phyloP scores from a whole-genome alignment of 768 basidiomycete species.

The Termitomyces sp. region DNA sequence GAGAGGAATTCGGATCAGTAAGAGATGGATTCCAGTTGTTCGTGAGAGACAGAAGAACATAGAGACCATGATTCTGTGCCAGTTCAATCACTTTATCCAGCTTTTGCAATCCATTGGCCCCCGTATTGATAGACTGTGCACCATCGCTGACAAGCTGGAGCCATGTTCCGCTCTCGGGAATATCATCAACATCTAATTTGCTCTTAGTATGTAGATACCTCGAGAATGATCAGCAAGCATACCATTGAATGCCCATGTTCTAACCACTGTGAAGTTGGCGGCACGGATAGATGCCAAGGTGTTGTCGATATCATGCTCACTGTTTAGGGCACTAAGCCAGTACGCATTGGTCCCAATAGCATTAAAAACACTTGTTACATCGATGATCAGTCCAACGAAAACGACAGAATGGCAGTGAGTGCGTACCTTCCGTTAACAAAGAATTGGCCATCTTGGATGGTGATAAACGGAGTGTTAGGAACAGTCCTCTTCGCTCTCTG shows the following conservation, averaged over 20 bases:
- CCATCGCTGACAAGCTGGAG: slow-evolving; percentile 57
- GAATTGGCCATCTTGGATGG: slow-evolving; percentile 39
- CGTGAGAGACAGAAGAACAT: slow-evolving; percentile 50
- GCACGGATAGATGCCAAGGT: slow-evolving; percentile 55
- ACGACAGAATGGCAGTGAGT: background rate
- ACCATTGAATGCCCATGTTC: slow-evolving; percentile 75
- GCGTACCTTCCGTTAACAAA: slow-evolving; percentile 48
- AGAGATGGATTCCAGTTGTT: slow-evolving; percentile 57
- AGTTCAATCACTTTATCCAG: slow-evolving; percentile 52
- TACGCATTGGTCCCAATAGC: slow-evolving; percentile 55
- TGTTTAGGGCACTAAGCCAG: slow-evolving; percentile 56
- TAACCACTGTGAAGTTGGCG: slow-evolving; percentile 51
- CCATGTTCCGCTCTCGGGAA: slow-evolving; percentile 56
- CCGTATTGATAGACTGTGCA: slow-evolving; percentile 48
- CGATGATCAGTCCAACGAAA: background rate
- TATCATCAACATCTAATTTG: slow-evolving; percentile 38
- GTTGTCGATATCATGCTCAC: slow-evolving; percentile 47
- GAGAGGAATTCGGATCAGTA: background rate
- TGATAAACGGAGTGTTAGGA: slow-evolving; percentile 35
- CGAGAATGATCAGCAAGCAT: background rate
- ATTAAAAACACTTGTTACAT: slow-evolving; percentile 18
- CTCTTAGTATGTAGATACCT: background rate
- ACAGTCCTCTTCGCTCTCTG: slow-evolving; percentile 18
- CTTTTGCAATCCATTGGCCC: slow-evolving; percentile 57
- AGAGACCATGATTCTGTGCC: slow-evolving; percentile 50